Evolutionary conservation across 176 grass and related monocot species (phyloP).

Genomic region (Poa annua): DNA sequence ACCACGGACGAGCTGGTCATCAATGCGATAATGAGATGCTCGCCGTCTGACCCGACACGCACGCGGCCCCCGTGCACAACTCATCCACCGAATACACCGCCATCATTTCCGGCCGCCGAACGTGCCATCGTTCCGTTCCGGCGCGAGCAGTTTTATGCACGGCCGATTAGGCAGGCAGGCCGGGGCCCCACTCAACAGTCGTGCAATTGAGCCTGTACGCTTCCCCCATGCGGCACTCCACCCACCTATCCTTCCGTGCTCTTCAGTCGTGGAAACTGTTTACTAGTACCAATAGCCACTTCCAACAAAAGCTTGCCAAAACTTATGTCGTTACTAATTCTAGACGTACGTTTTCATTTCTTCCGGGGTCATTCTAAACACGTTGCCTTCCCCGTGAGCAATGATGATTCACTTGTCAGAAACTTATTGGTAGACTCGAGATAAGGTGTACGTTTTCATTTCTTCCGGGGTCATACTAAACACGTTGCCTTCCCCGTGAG

Average conservation of each 20-base stretch:
- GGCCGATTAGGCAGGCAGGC: background rate
- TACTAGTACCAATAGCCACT: background rate
- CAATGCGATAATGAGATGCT: no score
- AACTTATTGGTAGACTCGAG: no score
- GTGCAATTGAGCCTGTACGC: background rate
- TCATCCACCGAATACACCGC: constrained; percentile 37
- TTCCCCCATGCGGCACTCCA: no score
- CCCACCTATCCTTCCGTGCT: no score
- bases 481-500: background rate
- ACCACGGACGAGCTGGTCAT: no score
- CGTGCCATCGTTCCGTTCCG: constrained; percentile 4
- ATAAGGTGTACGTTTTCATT: background rate
- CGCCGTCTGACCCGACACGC: no score
- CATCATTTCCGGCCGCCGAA: constrained; percentile 45
- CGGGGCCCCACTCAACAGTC: background rate
- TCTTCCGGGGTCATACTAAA: background rate
- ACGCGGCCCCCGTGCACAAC: background rate
- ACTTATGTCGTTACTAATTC: background rate
- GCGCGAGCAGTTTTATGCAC: background rate
- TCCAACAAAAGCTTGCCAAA: constrained; percentile 29
- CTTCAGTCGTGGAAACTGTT: no score
- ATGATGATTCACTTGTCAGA: background rate
- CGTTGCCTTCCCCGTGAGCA: background rate
- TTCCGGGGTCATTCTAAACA: background rate
- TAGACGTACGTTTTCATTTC: background rate